Conservation (phyloP, 2,329 filamentous ascomycete species). For the Diplocarpon mali region DNA sequence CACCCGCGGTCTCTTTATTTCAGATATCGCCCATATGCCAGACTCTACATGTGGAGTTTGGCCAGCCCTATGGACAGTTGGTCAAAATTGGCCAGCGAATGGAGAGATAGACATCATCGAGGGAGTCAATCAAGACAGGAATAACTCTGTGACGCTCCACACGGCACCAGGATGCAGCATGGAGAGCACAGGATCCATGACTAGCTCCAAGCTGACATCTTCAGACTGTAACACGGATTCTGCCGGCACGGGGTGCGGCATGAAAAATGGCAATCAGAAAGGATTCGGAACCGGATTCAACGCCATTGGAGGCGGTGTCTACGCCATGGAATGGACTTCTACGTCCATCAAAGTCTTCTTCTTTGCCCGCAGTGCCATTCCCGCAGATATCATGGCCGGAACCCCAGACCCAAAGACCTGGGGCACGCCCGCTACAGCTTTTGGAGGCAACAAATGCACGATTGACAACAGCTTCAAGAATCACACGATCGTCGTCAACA, state of each 20-base stretch:
- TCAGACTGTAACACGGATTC: conserved; percentile 45
- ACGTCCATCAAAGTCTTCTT: conserved; percentile 68
- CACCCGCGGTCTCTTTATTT: conserved; percentile 44
- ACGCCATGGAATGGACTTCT: conserved; percentile 67
- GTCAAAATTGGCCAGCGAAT: conserved; percentile 52
- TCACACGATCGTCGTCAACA: conserved; percentile 71
- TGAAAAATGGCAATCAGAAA: conserved; percentile 37
- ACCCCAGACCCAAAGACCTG: conserved; percentile 57
- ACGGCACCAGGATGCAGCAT: conserved; percentile 51
- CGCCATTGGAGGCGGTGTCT: conserved; percentile 54
- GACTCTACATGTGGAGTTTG: conserved; percentile 45
- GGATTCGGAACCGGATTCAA: conserved; percentile 65
- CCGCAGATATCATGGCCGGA: conserved; percentile 47
- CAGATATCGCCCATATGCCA: conserved; percentile 50
- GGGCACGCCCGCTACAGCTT: conserved; percentile 57
- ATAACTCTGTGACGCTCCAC: conserved; percentile 57
- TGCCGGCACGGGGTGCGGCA: conserved; percentile 47
- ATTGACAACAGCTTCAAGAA: conserved; percentile 58
- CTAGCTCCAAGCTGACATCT: conserved; percentile 32
- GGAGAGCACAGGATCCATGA: conserved; percentile 35
- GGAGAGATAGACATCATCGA: conserved; percentile 78
- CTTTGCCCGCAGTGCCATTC: conserved; percentile 58
- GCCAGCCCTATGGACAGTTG: conserved; percentile 48
- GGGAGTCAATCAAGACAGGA: conserved; percentile 53
- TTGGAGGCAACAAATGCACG: conserved; percentile 59